Conservation (phyloP, 1,139 yeast genomes). For the Saccharomyces pastorianus region DNA sequence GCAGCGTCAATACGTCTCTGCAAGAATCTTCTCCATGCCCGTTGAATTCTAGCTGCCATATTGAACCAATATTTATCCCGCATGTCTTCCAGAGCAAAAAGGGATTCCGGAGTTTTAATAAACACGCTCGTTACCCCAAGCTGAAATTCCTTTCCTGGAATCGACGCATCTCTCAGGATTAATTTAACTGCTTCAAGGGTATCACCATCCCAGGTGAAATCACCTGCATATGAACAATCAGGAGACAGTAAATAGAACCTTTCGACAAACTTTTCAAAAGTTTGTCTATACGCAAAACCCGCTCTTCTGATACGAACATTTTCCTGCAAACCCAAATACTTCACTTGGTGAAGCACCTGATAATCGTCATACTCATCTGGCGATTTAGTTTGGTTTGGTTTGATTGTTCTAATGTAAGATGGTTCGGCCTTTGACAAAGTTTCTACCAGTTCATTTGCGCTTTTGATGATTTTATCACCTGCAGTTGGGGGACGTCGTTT, state of each 20-base stretch:
- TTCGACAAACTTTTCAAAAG: constrained; percentile 93
- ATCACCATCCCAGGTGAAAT: constrained; percentile 90
- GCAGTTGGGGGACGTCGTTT: constrained; percentile 92
- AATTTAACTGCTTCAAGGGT: constrained; percentile 71
- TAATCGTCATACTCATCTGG: constrained; percentile 84
- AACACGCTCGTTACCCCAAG: constrained; percentile 92
- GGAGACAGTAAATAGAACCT: constrained; percentile 84
- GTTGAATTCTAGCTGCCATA: constrained; percentile 95
- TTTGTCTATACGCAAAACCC: constrained; percentile 96
- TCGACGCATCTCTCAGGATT: constrained; percentile 70
- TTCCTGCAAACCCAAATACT: constrained; percentile 91
- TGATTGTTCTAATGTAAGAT: constrained; percentile 93
- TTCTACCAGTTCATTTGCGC: constrained; percentile 86
- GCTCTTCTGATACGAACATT: constrained; percentile 97
- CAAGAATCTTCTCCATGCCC: constrained; percentile 88
- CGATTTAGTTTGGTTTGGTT: constrained; percentile 89
- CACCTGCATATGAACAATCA: constrained; percentile 95
- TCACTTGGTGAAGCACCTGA: constrained; percentile 91
- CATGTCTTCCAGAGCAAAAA: constrained; percentile 92
- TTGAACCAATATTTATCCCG: constrained; percentile 97
- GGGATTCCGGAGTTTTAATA: constrained; percentile 93
- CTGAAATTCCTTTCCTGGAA: constrained; percentile 78
- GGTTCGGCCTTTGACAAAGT: constrained; percentile 88
- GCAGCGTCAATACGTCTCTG: constrained; percentile 86
- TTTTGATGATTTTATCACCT: constrained; percentile 83